phyloP scores from a whole-genome alignment of 2,329 filamentous ascomycete species.

The Truncatella angustata region DNA sequence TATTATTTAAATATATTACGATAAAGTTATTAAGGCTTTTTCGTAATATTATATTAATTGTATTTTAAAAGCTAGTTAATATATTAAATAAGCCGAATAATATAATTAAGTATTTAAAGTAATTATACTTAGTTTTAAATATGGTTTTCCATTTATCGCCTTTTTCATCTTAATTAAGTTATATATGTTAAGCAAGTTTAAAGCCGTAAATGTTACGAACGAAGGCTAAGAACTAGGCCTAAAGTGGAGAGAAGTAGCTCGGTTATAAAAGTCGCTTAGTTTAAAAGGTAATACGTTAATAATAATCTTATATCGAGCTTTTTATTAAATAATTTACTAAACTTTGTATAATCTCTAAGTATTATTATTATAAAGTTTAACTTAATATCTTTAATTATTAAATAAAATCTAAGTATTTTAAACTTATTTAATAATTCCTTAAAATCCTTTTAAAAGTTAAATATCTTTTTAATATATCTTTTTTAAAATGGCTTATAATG shows the following conservation, averaged over 20 bases:
- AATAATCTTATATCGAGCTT: conserved; percentile 2
- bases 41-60: conserved; percentile 13
- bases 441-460: background rate
- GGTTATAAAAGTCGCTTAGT: background rate
- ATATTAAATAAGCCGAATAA: conserved; percentile 22
- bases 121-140: conserved; percentile 22
- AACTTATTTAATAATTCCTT: background rate
- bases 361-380: background rate
- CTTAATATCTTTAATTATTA: conserved; percentile 1
- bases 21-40: conserved; percentile 4
- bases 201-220: background rate
- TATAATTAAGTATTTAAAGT: conserved; percentile 27
- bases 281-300: background rate
- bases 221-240: background rate
- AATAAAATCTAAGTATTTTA: conserved; percentile 1
- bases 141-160: conserved; percentile 23
- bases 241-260: background rate
- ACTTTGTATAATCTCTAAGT: background rate
- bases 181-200: conserved; percentile 4
- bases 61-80: conserved; percentile 12
- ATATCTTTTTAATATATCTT: background rate
- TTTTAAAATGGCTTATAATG: background rate
- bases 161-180: conserved; percentile 14
- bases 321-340: conserved; percentile 1
- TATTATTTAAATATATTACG: conserved; percentile 18